Percentiles rank a stretch among this genome's conserved stretches.
These are phyloP conservation scores for Cyberlindnera mycetangii DNA, from an alignment of 805 yeast genomes.

Conservation along the genomic window DNA sequence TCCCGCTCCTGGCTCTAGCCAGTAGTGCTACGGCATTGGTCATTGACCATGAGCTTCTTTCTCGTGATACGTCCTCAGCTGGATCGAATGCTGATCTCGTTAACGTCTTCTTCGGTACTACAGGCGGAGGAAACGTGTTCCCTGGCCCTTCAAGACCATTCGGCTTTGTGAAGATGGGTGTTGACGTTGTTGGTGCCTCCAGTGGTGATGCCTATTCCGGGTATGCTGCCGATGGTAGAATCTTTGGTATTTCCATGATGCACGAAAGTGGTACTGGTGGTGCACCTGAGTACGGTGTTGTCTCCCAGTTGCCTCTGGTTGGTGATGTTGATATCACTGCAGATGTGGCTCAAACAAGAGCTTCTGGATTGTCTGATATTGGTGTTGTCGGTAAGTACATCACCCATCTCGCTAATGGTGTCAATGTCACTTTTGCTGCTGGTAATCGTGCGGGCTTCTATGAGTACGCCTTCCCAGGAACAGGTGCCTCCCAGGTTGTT, in stretches of 20 bases:
- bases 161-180: conserved; percentile 38
- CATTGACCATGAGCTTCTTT: not conserved
- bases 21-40: not conserved
- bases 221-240: conserved; percentile 31
- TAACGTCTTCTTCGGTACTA: conserved; percentile 36
- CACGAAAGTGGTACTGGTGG: conserved; percentile 42
- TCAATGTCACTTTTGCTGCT: conserved; percentile 30
- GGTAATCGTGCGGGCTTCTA: conserved; percentile 30
- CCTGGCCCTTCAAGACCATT: conserved; percentile 37
- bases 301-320: conserved; percentile 31
- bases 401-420: conserved; percentile 22
- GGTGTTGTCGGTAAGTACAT: conserved; percentile 30
- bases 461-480: conserved; percentile 26
- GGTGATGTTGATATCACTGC: conserved; percentile 13
- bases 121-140: conserved; percentile 34
- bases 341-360: conserved; percentile 1
- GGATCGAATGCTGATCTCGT: conserved; percentile 19
- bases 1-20: not conserved
- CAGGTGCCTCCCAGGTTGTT: conserved; percentile 20
- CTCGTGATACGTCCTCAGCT: not conserved
- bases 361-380: conserved; percentile 17
- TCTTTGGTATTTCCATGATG: conserved; percentile 36
- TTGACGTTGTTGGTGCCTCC: conserved; percentile 28
- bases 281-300: conserved; percentile 36
- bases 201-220: conserved; percentile 35